Conservation (phyloP, 768 basidiomycete species). For the Mycena vitilis region DNA sequence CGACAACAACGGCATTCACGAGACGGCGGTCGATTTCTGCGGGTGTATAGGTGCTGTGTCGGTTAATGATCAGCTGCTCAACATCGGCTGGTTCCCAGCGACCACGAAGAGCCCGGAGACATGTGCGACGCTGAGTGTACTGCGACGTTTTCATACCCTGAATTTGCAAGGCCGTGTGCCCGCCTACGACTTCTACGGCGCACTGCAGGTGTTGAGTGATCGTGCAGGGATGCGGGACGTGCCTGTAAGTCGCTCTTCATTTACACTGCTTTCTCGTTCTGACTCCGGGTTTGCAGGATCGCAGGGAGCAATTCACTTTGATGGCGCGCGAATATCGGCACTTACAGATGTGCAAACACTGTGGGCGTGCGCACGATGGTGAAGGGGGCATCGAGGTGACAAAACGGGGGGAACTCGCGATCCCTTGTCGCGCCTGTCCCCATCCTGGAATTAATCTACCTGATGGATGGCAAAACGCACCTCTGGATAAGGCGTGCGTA, state of each 20-base stretch:
- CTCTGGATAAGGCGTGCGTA: slow-evolving; percentile 16
- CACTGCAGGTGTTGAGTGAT: slow-evolving; percentile 24
- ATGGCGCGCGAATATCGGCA: slow-evolving; percentile 30
- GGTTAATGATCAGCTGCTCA: slow-evolving; percentile 32
- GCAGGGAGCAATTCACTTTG: slow-evolving; percentile 13
- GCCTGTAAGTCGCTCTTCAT: neutral
- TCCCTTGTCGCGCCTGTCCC: slow-evolving; percentile 32
- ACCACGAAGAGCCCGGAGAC: slow-evolving; percentile 37
- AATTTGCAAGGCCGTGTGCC: slow-evolving; percentile 34
- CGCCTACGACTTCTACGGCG: slow-evolving; percentile 9
- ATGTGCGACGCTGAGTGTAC: slow-evolving; percentile 35
- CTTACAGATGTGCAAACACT: slow-evolving; percentile 26
- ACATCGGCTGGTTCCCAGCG: slow-evolving; percentile 38
- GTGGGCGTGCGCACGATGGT: slow-evolving; percentile 24
- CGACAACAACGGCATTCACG: slow-evolving; percentile 38
- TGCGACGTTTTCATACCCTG: slow-evolving; percentile 37
- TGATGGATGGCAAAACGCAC: neutral
- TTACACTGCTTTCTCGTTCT: too few relatives aligned
- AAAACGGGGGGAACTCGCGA: slow-evolving; percentile 9
- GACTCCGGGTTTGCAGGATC: neutral
- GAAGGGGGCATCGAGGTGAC: slow-evolving; percentile 17
- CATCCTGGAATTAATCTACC: slow-evolving; percentile 30
- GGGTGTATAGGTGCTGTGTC: slow-evolving; percentile 24
- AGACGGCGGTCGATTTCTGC: slow-evolving; percentile 35
- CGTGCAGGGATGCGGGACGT: neutral